Conservation (phyloP, 2,329 filamentous ascomycete genomes). For the Zymoseptoria ardabiliae region DNA sequence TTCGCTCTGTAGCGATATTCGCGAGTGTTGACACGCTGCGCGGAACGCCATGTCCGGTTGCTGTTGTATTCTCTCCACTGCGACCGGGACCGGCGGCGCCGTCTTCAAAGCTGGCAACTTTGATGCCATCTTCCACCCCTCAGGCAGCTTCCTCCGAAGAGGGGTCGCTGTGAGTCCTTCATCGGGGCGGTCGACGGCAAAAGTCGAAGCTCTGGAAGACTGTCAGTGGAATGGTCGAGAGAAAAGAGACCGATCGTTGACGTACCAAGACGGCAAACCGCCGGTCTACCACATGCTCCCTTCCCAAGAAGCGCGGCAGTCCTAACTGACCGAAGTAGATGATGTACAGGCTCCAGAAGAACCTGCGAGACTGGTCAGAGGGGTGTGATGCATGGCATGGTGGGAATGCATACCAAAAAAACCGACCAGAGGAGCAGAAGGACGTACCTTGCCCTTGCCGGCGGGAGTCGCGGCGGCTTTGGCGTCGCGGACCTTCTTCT, state of each 20-base stretch:
- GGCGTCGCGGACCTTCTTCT: conserved; percentile 21
- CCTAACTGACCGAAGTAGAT: no score
- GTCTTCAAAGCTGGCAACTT: not conserved
- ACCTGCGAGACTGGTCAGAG: no score
- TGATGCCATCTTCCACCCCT: not conserved
- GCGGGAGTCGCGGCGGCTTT: conserved; percentile 6
- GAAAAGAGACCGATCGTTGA: not conserved
- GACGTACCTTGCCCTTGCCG: conserved; percentile 12
- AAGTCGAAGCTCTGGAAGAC: not conserved
- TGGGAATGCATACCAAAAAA: no score
- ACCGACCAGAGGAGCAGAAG: no score
- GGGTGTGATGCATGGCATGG: no score
- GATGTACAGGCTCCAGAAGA: no score
- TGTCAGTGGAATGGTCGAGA: not conserved
- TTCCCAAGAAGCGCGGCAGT: not conserved
- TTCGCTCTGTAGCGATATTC: conserved; percentile 98
- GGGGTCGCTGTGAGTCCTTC: not conserved
- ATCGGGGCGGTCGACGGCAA: not conserved
- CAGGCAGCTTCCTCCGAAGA: not conserved
- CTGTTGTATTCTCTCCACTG: no score
- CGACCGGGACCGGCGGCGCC: not conserved
- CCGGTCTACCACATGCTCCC: not conserved
- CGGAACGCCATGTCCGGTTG: no score
- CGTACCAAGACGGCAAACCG: not conserved
- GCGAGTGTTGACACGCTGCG: conserved; percentile 92